Evolutionary conservation across 2,329 filamentous ascomycete genomes (phyloP).

Genomic region (Helotiales sp.): DNA sequence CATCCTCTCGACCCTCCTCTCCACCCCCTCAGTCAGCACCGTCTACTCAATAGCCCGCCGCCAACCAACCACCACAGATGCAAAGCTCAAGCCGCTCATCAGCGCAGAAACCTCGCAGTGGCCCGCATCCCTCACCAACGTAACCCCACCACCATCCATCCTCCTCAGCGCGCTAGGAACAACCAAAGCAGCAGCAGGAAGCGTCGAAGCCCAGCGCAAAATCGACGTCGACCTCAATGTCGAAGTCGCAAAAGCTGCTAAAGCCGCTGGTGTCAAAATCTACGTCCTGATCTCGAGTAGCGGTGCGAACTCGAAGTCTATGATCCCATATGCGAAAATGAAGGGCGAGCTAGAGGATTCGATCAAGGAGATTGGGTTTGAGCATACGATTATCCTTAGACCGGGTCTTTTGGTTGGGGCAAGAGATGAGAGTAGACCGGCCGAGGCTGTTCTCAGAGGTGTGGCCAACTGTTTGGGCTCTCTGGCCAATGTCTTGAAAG

Average conservation of each 20-base stretch:
- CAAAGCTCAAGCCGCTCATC: constrained; percentile 68
- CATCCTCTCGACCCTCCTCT: constrained; percentile 72
- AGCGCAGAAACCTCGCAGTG: constrained; percentile 73
- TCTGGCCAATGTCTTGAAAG: constrained; percentile 60
- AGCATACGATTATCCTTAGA: constrained; percentile 76
- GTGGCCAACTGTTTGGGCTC: constrained; percentile 61
- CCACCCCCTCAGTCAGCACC: constrained; percentile 55
- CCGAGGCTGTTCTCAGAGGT: constrained; percentile 61
- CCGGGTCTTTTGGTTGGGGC: constrained; percentile 79
- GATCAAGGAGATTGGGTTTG: constrained; percentile 74
- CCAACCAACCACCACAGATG: constrained; percentile 54
- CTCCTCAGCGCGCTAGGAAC: constrained; percentile 84
- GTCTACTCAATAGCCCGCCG: constrained; percentile 68
- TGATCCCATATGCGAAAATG: constrained; percentile 68
- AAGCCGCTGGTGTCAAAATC: constrained; percentile 71
- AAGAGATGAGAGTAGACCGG: constrained; percentile 63
- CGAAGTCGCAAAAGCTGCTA: constrained; percentile 76
- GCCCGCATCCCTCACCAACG: constrained; percentile 61
- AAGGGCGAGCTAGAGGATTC: constrained; percentile 87
- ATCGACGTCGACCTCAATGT: constrained; percentile 89
- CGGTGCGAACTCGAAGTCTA: constrained; percentile 56
- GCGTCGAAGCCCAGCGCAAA: constrained; percentile 79
- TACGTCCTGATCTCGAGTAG: constrained; percentile 53
- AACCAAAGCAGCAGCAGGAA: constrained; percentile 75
- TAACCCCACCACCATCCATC: constrained; percentile 61